Base-by-base conservation (phyloP, 768 basidiomycete species). In the Dioszegia hungarica region DNA sequence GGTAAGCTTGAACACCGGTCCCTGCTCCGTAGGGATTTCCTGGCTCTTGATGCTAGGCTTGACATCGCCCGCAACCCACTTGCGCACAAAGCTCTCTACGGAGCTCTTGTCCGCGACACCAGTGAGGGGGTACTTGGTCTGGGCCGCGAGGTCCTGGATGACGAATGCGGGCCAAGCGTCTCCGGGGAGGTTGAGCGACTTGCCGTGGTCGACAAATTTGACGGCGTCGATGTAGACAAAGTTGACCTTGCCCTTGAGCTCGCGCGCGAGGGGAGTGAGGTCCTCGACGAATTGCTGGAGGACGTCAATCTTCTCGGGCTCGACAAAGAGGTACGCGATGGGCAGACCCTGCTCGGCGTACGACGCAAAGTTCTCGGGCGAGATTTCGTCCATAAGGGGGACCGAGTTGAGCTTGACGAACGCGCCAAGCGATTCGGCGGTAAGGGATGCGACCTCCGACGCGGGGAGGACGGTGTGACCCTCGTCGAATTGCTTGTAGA, bases 221-320 rank as follows among this genome's bases (percentile, higher is more conserved):
- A 87, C 79, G 22, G 90, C 92, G 76, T 99, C 95, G 67, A 99
- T 98, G 86, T 86, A 94, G 60, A 98, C 94, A 76, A 97, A 95
- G 85, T 95, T 95, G 74, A 98, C 71, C 78, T 89, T 86, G 67
- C 85, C 82, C 78, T 89, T 90, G 81, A 83, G 84, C 72, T 85
- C 83, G 50, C 84, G 79, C 6, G 95, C 95, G 50, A 94, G 76
- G 9, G 90, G 85, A 65, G 81, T 84, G 64, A 97, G 73, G 37
- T 80, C 77, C 24, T 84, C 84, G 61, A 94, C 82, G 46, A 85
- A 76, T 28, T 80, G 79, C 14, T 88, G 82, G 64, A 83, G 85
- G 57, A 81, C 80, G 62, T 84, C 82, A 19, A 67, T 59, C 57
- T 83, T 81, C 40, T 82, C 76, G 28, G 93, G 87, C 76, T 97